Evolutionary conservation across 805 yeast genomes (phyloP).

Genomic region (Kockiozyma suomiensis): DNA sequence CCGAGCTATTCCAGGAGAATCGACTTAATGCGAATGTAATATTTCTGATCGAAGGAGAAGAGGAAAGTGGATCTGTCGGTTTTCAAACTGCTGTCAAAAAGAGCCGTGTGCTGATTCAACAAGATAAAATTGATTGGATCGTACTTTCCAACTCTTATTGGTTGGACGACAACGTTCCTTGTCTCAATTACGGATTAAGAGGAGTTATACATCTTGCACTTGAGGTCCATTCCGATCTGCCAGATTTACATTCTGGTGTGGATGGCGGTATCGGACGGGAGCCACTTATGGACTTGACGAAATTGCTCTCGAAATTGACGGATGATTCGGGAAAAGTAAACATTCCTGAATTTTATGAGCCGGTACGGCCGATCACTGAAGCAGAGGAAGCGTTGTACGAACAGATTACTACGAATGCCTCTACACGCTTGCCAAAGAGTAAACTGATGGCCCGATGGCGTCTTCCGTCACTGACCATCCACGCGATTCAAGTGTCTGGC

Average conservation of each 20-base stretch:
- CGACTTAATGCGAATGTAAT: constrained; percentile 70
- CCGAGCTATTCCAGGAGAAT: constrained; percentile 58
- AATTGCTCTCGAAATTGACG: constrained; percentile 63
- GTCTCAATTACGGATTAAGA: constrained; percentile 89
- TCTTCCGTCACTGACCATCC: constrained; percentile 84
- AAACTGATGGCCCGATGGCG: constrained; percentile 83
- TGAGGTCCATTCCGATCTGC: constrained; percentile 67
- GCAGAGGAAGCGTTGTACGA: constrained; percentile 65
- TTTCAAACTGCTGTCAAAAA: constrained; percentile 68
- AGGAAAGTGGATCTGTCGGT: constrained; percentile 89
- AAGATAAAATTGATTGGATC: constrained; percentile 72
- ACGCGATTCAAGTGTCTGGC: constrained; percentile 82
- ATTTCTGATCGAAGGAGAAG: constrained; percentile 91
- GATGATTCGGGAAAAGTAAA: constrained; percentile 57
- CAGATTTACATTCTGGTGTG: constrained; percentile 94
- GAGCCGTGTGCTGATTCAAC: constrained; percentile 50
- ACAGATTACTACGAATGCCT: constrained; percentile 54
- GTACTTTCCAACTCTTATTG: constrained; percentile 89
- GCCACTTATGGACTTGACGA: constrained; percentile 84
- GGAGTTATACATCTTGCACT: constrained; percentile 86
- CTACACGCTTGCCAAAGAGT: constrained; percentile 37
- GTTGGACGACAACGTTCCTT: constrained; percentile 87
- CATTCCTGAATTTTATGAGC: constrained; percentile 71
- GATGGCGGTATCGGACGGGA: constrained; percentile 91
- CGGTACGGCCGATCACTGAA: constrained; percentile 59